Conservation (phyloP, 164 flowering plant genomes). For the Buxus sempervirens region DNA sequence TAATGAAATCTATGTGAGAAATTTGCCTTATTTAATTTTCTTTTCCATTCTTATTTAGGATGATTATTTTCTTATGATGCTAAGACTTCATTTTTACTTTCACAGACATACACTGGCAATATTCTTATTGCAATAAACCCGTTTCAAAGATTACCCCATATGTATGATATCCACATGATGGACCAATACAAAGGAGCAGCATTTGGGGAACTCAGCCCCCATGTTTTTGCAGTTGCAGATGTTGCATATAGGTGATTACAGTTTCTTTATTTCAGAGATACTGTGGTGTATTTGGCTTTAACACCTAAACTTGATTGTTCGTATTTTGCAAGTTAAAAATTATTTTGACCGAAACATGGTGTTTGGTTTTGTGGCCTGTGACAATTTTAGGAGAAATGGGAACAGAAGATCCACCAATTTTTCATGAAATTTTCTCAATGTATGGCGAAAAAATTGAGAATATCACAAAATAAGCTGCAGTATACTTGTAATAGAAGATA, state of each 20-base stretch:
- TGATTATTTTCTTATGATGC: conserved; percentile 1
- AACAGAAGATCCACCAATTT: too few relatives aligned
- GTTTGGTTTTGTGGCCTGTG: too few relatives aligned
- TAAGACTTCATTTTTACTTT: conserved; percentile 8
- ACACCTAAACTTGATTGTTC: too few relatives aligned
- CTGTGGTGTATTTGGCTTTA: too few relatives aligned
- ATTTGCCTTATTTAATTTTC: background rate
- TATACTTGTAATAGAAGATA: too few relatives aligned
- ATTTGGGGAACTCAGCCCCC: conserved; percentile 98
- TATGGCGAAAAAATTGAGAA: too few relatives aligned
- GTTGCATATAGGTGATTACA: conserved; percentile 82
- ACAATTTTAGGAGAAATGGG: too few relatives aligned
- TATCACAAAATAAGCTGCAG: too few relatives aligned
- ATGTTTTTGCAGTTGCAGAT: conserved; percentile 98
- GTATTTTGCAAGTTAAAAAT: too few relatives aligned
- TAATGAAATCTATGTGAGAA: conserved; percentile 94
- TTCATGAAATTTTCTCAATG: too few relatives aligned
- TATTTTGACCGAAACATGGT: too few relatives aligned
- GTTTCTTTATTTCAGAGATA: background rate
- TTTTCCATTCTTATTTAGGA: background rate
- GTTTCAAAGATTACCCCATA: conserved; percentile 96
- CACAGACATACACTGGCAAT: conserved; percentile 96
- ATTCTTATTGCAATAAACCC: conserved; percentile 96
- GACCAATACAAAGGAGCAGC: conserved; percentile 93
- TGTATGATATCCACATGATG: conserved; percentile 99